Base-by-base conservation (phyloP, 345 rosid genomes). In the Carallia brachiata region DNA sequence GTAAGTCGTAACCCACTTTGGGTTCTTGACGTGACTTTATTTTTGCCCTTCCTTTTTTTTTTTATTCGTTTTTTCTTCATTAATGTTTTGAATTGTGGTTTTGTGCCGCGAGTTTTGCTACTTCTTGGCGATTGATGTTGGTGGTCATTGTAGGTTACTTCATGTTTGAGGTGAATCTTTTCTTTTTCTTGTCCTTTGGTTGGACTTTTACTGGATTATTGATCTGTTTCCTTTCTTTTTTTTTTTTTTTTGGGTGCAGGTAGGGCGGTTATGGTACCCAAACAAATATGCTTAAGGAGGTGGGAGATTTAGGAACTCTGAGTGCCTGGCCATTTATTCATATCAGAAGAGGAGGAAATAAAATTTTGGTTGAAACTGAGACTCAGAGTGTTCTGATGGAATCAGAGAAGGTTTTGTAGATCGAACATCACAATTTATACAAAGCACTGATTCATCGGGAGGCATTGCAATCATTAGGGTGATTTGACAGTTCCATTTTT, bases 251-350 rank as follows among this genome's bases (percentile, higher is more conserved):
- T 32, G 15, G 74, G 6, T 72, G 18, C 54, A 32, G 48, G 36
- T 75, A 88, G 93, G 84, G 79, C 55, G 57, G 72, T 65, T 70
- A 71, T 12, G 53, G 52, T 73, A 53, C 69, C 17, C 66, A 53
- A 34, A 62, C 64, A 58, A 73, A 63, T 23, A 47, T 55, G 61
- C 76, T 78, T 69, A 75, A 77, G 54, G 83, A 72, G 54, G 44
- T 59, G 5, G 85, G 69, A 61, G 89, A 84, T 73, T 58, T 88
- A 44, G 90, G 98, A 36, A 94, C 98, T 31, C 97, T 96, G 50
- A 91, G 96, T 69, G 98, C 98, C 44, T 96, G 96, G 56, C 97
- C 97, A 56, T 86, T 91, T 30, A 61, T 80, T 81, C 92, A 83
- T 72, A 82, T 17, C 55, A 86, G 77, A 65, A 70, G 78, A 47